Evolutionary conservation across 108 stramenopile species (phyloP).

Genomic region (Bacterosira constricta): DNA sequence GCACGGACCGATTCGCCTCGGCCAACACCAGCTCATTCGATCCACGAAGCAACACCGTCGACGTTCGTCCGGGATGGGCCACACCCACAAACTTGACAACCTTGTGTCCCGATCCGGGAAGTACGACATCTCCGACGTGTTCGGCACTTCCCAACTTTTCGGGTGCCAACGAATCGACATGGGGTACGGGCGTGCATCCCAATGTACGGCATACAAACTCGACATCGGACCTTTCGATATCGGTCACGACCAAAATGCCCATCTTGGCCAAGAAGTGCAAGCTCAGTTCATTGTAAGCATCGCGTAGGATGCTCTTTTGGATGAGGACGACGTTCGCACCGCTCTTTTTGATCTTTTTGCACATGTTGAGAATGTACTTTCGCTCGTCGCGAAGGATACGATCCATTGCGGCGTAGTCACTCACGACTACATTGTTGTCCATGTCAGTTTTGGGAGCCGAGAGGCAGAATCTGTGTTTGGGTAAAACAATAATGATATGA

Average conservation of each 20-base stretch:
- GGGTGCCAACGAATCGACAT: constrained; percentile 89
- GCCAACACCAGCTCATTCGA: constrained; percentile 97
- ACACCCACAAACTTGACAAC: constrained; percentile 98
- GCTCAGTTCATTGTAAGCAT: constrained; percentile 99
- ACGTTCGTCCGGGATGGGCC: constrained; percentile 86
- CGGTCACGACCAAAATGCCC: constrained; percentile 98
- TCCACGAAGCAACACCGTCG: constrained; percentile 96
- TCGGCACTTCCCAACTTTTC: constrained; percentile 92
- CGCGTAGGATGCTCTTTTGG: constrained; percentile 97
- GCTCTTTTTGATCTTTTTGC: constrained; percentile 97
- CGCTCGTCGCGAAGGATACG: constrained; percentile 97
- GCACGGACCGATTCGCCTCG: constrained; percentile 97
- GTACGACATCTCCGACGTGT: constrained; percentile 92
- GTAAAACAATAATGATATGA: neutral
- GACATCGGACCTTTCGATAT: constrained; percentile 95
- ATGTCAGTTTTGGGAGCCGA: constrained; percentile 99
- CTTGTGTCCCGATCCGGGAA: constrained; percentile 92
- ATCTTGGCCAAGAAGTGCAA: constrained; percentile 99
- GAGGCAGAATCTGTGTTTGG: constrained; percentile 87
- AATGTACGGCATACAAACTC: constrained; percentile 96
- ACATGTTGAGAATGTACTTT: constrained; percentile 93
- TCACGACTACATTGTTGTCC: constrained; percentile 99
- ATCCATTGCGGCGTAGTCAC: constrained; percentile 99
- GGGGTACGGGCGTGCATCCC: constrained; percentile 94
- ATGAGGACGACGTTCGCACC: constrained; percentile 98